Percentiles rank a stretch among this genome's conserved stretches.
phyloP scores from a whole-genome alignment of 2,329 filamentous ascomycete genomes.

The Ophioceras dolichostomum region DNA sequence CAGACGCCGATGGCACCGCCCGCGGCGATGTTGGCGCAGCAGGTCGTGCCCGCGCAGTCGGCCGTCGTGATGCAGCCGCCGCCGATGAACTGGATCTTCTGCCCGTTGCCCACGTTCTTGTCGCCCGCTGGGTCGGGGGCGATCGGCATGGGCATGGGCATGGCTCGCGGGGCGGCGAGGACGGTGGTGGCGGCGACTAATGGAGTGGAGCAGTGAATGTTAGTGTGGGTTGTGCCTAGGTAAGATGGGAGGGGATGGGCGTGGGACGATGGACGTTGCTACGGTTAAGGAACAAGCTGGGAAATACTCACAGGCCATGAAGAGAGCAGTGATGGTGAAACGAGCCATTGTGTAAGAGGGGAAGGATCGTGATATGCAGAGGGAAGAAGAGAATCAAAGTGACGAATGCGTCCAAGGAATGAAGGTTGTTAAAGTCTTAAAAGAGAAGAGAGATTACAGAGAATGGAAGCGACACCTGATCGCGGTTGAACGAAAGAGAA shows the following conservation, averaged over 20 bases:
- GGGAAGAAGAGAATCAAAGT: too few species aligned
- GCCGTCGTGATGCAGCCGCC: conserved; percentile 14
- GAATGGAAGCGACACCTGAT: too few species aligned
- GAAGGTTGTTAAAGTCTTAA: too few species aligned
- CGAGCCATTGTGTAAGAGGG: not conserved
- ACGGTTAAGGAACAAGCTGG: not conserved
- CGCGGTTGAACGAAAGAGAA: too few species aligned
- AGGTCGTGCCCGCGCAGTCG: conserved; percentile 12
- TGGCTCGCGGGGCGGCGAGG: conserved; percentile 7
- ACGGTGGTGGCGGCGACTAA: conserved; percentile 7
- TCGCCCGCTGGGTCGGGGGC: conserved; percentile 9
- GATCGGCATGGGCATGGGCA: too few species aligned
- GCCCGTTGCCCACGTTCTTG: conserved; percentile 14
- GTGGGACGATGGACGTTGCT: not conserved
- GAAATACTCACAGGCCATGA: not conserved
- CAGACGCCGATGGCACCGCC: conserved; percentile 8
- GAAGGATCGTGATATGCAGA: too few species aligned
- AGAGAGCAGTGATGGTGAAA: not conserved
- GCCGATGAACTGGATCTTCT: conserved; percentile 16
- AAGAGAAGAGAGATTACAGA: too few species aligned
- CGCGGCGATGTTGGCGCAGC: conserved; percentile 8
- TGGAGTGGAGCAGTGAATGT: not conserved
- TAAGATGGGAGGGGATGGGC: too few species aligned
- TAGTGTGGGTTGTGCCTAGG: not conserved
- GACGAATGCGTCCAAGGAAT: too few species aligned